Base-by-base conservation (phyloP, 305 asterid species). In the Fraxinus albicans region DNA sequence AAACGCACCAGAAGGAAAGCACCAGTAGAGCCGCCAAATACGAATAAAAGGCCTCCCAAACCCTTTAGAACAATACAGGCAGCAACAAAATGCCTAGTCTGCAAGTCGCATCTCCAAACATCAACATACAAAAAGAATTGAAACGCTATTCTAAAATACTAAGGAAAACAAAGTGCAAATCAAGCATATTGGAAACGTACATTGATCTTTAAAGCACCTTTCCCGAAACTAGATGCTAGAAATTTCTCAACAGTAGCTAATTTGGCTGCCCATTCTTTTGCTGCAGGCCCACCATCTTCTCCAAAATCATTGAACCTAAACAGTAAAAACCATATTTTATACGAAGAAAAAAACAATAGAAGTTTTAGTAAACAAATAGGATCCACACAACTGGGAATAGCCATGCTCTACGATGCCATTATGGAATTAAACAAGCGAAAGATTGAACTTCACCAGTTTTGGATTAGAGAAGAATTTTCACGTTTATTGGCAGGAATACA, bases 201-300 rank as follows among this genome's bases (percentile, higher is more conserved):
- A 85, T 94, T 96, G 79, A 93, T 82, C 73, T 87, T 87, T 35
- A 87, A 44, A 58, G 79, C 80, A 81, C 73, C 90, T 77, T 87
- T 83, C 80, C 98, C 99, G 15, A 93, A 40, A 65, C 85, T 87
- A 69, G 90, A 88, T 40, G 89, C 87, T 1, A 92, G 80, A 70
- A 73, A 63, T 77, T 87, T 84, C 89, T 93, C 90, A 83, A 90
- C 78, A 40, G 85, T 84, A 75, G 86, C 90, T 86, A 96, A 81
- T 88, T 93, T 96, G 73, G 97, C 94, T 83, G 94, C 93, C 93
- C 91, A 89, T 81, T 86, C 94, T 88, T 92, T 88, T 77, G 94
- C 97, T 53, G 97, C 94, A 9, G 98, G 92, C 6, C 99, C 99
- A 82, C 98, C 98, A 81, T 93, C 93, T 27, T 90, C 93, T 72